Conservation (phyloP, 306 rosid species). For the Sindora glabra region DNA sequence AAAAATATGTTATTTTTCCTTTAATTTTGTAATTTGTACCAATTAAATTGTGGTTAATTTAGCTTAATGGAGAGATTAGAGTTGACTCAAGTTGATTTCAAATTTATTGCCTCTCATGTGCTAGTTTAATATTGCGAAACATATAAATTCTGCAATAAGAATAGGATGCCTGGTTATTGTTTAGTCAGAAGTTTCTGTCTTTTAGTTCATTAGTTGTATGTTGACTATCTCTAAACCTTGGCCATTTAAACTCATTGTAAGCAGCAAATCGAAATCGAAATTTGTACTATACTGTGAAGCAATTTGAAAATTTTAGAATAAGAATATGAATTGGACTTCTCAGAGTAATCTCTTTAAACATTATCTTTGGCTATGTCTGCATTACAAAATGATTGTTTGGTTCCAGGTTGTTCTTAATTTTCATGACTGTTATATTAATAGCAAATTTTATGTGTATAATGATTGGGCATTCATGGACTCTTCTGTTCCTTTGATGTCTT, state of each 20-base stretch:
- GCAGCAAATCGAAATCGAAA: too few species aligned
- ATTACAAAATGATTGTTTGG: background rate
- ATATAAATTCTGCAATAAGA: background rate
- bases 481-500: constrained; percentile 5
- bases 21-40: background rate
- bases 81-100: background rate
- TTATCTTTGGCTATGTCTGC: background rate
- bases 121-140: too few species aligned
- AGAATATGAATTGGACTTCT: too few species aligned
- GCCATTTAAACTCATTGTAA: background rate
- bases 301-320: too few species aligned
- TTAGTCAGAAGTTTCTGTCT: background rate
- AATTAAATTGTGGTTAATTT: background rate
- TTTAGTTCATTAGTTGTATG: too few species aligned
- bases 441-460: background rate
- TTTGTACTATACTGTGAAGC: too few species aligned
- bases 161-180: background rate
- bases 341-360: background rate
- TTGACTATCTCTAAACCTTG: too few species aligned
- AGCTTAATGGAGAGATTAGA: background rate
- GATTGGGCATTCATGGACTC: constrained; percentile 4
- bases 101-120: too few species aligned
- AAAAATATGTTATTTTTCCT: background rate
- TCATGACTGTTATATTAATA: background rate
- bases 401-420: background rate